A percentile compares a stretch with the other conserved stretches of the same genome.
phyloP scores from a whole-genome alignment of 1,284 basidiomycete species.

The Ganoderma sp. region DNA sequence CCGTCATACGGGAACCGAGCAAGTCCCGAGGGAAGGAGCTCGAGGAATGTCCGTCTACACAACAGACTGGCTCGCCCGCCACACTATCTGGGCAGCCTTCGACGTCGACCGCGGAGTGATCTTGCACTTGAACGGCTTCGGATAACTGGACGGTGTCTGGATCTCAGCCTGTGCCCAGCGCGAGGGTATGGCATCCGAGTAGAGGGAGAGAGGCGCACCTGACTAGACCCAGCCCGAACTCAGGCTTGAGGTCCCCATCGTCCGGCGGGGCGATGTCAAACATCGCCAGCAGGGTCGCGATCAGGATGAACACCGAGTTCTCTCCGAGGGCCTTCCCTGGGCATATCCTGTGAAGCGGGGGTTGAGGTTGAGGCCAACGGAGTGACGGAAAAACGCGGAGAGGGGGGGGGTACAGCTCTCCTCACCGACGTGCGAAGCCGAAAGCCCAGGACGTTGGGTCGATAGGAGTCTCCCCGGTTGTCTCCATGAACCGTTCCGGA shows the following conservation, averaged over 20 bases:
- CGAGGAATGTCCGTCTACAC: background rate
- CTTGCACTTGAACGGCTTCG: conserved; percentile 30
- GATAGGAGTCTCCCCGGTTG: conserved; percentile 9
- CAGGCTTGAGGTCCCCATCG: conserved; percentile 15
- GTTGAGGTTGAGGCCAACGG: no score
- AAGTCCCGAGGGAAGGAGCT: no score
- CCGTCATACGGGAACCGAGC: no score
- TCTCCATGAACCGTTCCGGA: conserved; percentile 36
- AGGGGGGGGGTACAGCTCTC: no score
- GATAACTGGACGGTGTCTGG: conserved; percentile 17
- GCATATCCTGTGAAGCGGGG: conserved; percentile 30
- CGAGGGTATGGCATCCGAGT: no score
- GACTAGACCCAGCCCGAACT: conserved; percentile 28
- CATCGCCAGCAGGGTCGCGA: conserved; percentile 32
- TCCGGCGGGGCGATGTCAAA: conserved; percentile 33
- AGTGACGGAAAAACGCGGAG: no score
- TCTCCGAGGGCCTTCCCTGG: conserved; percentile 37
- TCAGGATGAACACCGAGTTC: conserved; percentile 35
- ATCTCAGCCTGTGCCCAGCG: no score
- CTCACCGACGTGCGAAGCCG: conserved; percentile 32
- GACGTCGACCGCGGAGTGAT: conserved; percentile 26
- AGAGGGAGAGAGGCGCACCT: conserved; percentile 15
- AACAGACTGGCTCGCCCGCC: conserved; percentile 5
- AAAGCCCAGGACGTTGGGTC: conserved; percentile 30
- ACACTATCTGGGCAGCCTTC: conserved; percentile 17